Conservation (phyloP, 2,329 filamentous ascomycete genomes). For the Aspergillus calidoustus region DNA sequence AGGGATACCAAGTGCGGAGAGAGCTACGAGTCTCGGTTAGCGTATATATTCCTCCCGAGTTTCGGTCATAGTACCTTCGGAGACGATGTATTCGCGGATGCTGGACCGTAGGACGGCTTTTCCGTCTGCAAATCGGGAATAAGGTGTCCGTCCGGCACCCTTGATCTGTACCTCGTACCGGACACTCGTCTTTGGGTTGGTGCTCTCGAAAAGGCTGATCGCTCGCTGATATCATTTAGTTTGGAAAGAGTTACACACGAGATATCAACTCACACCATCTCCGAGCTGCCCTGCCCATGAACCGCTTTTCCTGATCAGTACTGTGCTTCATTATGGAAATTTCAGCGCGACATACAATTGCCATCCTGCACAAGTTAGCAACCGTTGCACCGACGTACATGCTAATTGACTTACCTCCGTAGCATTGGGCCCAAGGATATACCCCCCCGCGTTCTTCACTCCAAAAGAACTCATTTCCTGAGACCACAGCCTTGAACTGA, state of each 20-base stretch:
- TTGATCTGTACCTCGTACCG: slow-evolving; percentile 94
- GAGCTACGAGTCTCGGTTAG: slow-evolving; percentile 40
- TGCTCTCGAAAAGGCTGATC: slow-evolving; percentile 91
- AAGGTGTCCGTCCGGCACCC: slow-evolving; percentile 89
- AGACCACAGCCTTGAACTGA: slow-evolving; percentile 76
- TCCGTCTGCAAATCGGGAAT: slow-evolving; percentile 94
- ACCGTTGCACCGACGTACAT: slow-evolving; percentile 2
- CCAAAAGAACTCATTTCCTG: slow-evolving; percentile 81
- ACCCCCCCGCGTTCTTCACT: slow-evolving; percentile 75
- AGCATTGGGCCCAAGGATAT: slow-evolving; percentile 98
- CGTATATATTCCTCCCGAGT: neutral
- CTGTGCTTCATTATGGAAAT: neutral
- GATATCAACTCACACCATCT: slow-evolving; percentile 65
- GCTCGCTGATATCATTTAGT: slow-evolving; percentile 58
- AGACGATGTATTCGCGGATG: slow-evolving; percentile 92
- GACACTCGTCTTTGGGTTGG: slow-evolving; percentile 70
- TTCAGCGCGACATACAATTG: slow-evolving; percentile 50
- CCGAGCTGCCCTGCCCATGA: slow-evolving; percentile 96
- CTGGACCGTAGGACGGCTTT: slow-evolving; percentile 91
- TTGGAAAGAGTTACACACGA: neutral
- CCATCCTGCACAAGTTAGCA: slow-evolving; percentile 44
- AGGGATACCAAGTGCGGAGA: slow-evolving; percentile 84
- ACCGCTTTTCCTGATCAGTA: slow-evolving; percentile 60
- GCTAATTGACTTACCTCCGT: slow-evolving; percentile 67
- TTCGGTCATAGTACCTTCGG: slow-evolving; percentile 62